Evolutionary conservation across 176 grass and related monocot species (phyloP).

Genomic region (maize (Zea mays)): DNA sequence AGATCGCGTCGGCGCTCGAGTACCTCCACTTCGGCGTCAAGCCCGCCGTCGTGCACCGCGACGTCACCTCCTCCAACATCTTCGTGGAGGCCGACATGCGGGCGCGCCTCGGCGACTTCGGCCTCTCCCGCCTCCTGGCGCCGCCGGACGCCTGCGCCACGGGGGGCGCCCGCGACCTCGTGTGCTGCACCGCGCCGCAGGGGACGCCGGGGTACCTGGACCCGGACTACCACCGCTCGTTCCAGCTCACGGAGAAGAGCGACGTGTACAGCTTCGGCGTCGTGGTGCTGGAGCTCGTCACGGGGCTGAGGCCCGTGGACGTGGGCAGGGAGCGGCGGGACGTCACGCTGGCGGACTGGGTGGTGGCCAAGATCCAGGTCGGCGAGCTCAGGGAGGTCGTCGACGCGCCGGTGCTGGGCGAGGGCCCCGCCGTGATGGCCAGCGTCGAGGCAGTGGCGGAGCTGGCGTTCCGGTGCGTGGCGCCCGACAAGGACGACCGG

Average conservation of each 20-base stretch:
- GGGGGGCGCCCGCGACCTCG: constrained; percentile 58
- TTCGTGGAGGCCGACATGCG: constrained; percentile 92
- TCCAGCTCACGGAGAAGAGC: constrained; percentile 96
- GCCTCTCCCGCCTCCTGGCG: constrained; percentile 78
- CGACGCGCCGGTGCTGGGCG: constrained; percentile 59
- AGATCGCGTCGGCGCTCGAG: constrained; percentile 88
- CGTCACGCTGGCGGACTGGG: constrained; percentile 73
- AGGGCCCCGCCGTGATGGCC: constrained; percentile 48
- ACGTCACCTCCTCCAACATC: constrained; percentile 94
- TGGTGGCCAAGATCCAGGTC: constrained; percentile 87
- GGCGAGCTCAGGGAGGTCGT: constrained; percentile 85
- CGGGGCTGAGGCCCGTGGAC: constrained; percentile 76
- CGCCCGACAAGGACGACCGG: constrained; percentile 89
- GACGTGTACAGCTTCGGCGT: constrained; percentile 98
- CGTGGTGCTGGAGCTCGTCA: constrained; percentile 91
- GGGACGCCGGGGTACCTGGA: constrained; percentile 93
- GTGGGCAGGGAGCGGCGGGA: constrained; percentile 80
- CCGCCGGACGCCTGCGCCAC: constrained; percentile 64
- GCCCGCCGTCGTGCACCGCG: constrained; percentile 91
- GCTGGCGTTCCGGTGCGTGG: constrained; percentile 87
- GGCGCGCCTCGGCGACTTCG: constrained; percentile 91
- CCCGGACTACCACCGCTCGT: constrained; percentile 87
- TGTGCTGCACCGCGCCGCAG: constrained; percentile 92
- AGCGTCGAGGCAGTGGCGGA: constrained; percentile 76
- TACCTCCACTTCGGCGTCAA: constrained; percentile 91